These are phyloP conservation scores for Heterobasidion parviporum DNA, from an alignment of 1,284 basidiomycete species.

Conservation along the genomic window DNA sequence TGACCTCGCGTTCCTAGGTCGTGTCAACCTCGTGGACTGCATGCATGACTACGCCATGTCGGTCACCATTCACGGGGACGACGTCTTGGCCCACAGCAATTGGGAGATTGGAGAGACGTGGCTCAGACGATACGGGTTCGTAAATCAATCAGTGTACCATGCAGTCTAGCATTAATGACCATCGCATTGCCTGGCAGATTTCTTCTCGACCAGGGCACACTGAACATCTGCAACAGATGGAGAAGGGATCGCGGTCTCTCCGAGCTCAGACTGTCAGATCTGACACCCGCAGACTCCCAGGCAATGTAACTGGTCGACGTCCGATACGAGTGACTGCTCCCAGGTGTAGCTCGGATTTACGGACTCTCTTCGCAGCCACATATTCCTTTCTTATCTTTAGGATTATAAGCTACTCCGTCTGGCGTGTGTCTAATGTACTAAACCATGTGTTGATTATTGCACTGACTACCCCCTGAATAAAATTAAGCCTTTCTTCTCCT, in stretches of 20 bases:
- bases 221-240: constrained; percentile 69
- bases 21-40: constrained; percentile 71
- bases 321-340: background rate
- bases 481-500: no score
- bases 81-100: constrained; percentile 78
- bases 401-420: background rate
- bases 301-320: constrained; percentile 11
- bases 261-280: constrained; percentile 51
- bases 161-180: background rate
- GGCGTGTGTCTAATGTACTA: background rate
- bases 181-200: constrained; percentile 36
- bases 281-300: constrained; percentile 33
- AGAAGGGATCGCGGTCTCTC: constrained; percentile 63
- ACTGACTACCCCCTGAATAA: no score
- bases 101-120: constrained; percentile 86
- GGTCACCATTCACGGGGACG: constrained; percentile 78
- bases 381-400: background rate
- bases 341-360: background rate
- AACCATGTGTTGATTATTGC: no score
- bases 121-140: constrained; percentile 73
- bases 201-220: constrained; percentile 56
- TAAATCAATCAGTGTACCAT: constrained; percentile 10
- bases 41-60: constrained; percentile 59
- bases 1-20: constrained; percentile 34
- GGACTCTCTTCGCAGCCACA: background rate